Evolutionary conservation across 1,284 basidiomycete genomes (phyloP), one percentile per base, ranked within the genome.

Genomic region (Meira miltonrushii): DNA sequence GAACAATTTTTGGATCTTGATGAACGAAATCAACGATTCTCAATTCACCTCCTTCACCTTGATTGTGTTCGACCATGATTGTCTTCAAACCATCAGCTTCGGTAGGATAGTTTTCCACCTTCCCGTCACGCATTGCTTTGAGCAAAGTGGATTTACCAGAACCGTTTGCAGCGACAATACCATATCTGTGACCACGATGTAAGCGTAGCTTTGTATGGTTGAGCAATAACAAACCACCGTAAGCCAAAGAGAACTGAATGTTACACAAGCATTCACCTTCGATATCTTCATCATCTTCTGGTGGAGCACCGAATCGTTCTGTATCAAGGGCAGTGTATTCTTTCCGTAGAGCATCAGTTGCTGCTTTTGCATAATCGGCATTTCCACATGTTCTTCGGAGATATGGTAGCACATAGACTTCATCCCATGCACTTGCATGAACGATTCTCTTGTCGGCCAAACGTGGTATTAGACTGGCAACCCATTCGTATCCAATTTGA

Each of bases 131-230:
- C 72, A 98, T 86, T 71, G 95, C 93, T 75, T 94, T 90, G 86
- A 98, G 88, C 57, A 98, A 84, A 1, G 95, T 98, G 48, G 89
- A 91, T 82, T 98, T 98, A 68, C 94, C 94, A 61, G 89, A 89
- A 69, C 94, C 94, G 81, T 98, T 98, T 39, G 89, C 85, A 44
- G 92, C 94, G 52, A 95, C 87, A 69, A 98, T 91, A 78, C 95
- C 94, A 81, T 98, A 98, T n/a, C 80, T 75, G 69, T 80, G 79
- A 39, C 94, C 95, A 71, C 92, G 88, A 79, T 92, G 84, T 59
- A 98, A 85, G 66, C 90, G 88, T 64, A 98, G 84, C 37, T 85
- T 88, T 39, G 94, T 97, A 81, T 98, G 94, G 60, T 96, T 98
- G 67, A 98, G 85, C 61, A 98, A 84, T 13, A 98, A 84, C 37